Base-by-base conservation (phyloP, 495 filamentous ascomycete genomes). In the Daldinia grandis region DNA sequence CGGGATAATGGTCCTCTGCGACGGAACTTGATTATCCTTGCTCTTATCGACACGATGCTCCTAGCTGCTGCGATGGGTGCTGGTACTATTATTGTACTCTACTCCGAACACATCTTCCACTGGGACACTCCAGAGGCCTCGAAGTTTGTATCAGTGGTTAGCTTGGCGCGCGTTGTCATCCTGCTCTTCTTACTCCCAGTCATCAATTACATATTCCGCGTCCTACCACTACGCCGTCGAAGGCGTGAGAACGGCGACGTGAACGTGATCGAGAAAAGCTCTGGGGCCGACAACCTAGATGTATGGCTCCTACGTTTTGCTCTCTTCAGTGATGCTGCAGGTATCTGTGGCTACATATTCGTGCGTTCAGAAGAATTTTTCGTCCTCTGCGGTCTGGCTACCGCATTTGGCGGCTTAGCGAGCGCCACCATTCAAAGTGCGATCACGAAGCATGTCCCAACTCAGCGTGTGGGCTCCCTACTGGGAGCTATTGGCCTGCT, bases 391-490 rank as follows among this genome's bases (percentile, higher is more conserved):
- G 95, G 92, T 53, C 81, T 89, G 21, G 71, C 92, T 21, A 90
- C 92, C 2, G 84, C 92, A 0, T 79, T 97, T 38, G 95, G 95
- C 10, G 93, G 95, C 3, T 88, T 98, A 57, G 95, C 88, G 0
- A 89, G 88, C 5, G 94, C 95, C 3, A 95, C 91, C 0, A 79
- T 97, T 55, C 92, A 96, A 72, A 88, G 90, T 0, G 85, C 92
- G 0, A 79, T 98, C 17, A 98, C 93, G 58, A 98, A 98, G 75
- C 95, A 98, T 76, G 90, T 98, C 0, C 92, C 94, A 4, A 84
- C 87, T 8, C 91, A 95, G 69, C 85, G 86, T 30, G 90, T 92
- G 1, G 95, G 95, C 0, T 89, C 94, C 75, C 80, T 99, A 56
- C 85, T 99, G 2, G 95, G 95, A 9, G 95, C 93, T 1, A 90